Evolutionary conservation across 148 eudicot genomes (phyloP).

Genomic region (Euryodendron excelsum): DNA sequence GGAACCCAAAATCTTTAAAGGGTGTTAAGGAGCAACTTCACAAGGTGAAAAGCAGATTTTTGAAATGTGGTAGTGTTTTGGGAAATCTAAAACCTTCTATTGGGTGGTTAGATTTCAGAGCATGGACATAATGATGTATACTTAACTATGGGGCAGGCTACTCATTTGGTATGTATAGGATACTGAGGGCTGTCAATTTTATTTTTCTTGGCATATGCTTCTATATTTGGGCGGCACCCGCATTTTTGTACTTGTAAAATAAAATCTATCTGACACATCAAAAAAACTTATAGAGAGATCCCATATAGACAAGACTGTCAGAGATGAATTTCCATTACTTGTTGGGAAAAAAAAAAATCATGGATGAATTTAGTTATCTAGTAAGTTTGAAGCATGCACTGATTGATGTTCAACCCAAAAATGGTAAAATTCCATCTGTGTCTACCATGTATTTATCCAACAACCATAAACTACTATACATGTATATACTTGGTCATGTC

Average conservation of each 20-base stretch:
- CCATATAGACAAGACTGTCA: neutral
- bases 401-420: neutral
- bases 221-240: neutral
- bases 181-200: neutral
- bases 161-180: too few relatives aligned
- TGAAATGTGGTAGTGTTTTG: neutral
- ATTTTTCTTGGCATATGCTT: neutral
- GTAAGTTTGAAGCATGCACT: neutral
- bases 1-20: neutral
- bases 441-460: neutral
- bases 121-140: neutral
- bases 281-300: neutral
- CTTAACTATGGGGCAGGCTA: too few relatives aligned
- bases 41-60: neutral
- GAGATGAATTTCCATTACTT: neutral
- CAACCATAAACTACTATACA: neutral
- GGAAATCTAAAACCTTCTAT: neutral
- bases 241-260: neutral
- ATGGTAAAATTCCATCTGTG: neutral
- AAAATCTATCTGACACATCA: neutral
- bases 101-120: neutral
- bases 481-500: neutral
- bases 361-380: neutral
- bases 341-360: too few relatives aligned
- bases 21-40: neutral